phyloP scores from a whole-genome alignment of 2,329 filamentous ascomycete species.

The Didymella segeticola region DNA sequence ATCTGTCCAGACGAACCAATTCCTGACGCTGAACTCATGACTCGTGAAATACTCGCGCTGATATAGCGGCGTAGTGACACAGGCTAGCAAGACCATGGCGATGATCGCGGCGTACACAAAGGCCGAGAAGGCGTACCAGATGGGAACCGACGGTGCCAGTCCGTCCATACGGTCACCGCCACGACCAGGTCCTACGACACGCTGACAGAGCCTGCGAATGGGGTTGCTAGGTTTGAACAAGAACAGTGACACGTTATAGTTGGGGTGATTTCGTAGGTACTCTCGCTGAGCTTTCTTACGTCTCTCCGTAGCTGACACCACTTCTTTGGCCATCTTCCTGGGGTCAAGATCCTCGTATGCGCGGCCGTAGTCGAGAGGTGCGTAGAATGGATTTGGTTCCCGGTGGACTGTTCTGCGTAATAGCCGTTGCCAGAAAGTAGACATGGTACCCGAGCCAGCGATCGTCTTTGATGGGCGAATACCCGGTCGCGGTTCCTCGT shows the following conservation, averaged over 20 bases:
- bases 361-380: conserved; percentile 73
- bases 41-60: conserved; percentile 82
- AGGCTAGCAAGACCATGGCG: conserved; percentile 96
- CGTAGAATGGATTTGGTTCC: conserved; percentile 96
- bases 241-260: conserved; percentile 91
- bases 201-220: conserved; percentile 82
- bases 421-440: conserved; percentile 67
- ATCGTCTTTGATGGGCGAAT: conserved; percentile 49
- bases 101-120: conserved; percentile 94
- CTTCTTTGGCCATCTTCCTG: conserved; percentile 86
- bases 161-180: conserved; percentile 88
- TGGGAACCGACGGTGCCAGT: conserved; percentile 82
- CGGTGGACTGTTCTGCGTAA: conserved; percentile 63
- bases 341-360: conserved; percentile 83
- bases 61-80: conserved; percentile 91
- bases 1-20: conserved; percentile 97
- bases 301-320: conserved; percentile 80
- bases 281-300: conserved; percentile 89
- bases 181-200: conserved; percentile 87
- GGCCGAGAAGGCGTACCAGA: conserved; percentile 93
- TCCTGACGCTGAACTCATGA: conserved; percentile 66
- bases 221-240: conserved; percentile 81
- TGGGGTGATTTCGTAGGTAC: conserved; percentile 84
- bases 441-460: conserved; percentile 66
- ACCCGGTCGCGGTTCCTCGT: conserved; percentile 42